Evolutionary conservation across 148 eudicot genomes (phyloP), one percentile per base, ranked within the genome.

Genomic region (Suaeda aralocaspica): DNA sequence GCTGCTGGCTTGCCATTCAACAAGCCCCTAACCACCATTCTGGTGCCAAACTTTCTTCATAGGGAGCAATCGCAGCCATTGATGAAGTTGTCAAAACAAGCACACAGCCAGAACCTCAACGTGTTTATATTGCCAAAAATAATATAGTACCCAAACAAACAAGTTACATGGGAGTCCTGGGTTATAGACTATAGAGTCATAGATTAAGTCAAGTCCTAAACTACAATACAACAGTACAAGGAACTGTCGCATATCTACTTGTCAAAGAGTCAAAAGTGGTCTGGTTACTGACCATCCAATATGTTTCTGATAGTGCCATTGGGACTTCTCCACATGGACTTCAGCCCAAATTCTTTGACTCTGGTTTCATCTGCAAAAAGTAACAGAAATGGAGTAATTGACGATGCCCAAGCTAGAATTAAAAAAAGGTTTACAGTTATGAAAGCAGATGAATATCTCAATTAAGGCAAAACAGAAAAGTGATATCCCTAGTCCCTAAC

Each of bases 291-390:
- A 92, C 98, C 98, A 74, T 92, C 85, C 73, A 92, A 74, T 73
- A 92, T 92, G 77, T 89, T 92, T 79, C 98, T 88, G 64, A 92
- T 89, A 44, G 98, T 92, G 68, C 98, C 98, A 78, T 92, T 92
- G 72, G 98, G 98, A 79, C 98, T 92, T 83, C 78, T 92, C 98
- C 96, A 92, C 98, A 92, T 92, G 7, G 71, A 63, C 68, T 89
- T 92, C 81, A 92, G 71, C 52, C 66, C 77, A 55, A 92, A 92
- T 77, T 92, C 98, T 72, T 80, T 83, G 31, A 92, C 80, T 77
- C 93, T 87, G 65, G 81, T 82, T 79, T 92, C 97, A 84, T 92
- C 97, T 89, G 82, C 56, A 53, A 29, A n/a, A n/a, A n/a, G n/a
- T n/a, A n/a, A n/a, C n/a, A n/a, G n/a, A n/a, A 36, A 36, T 36